Evolutionary conservation across 2,329 filamentous ascomycete genomes (phyloP).

Genomic region (Clonostachys byssicola): DNA sequence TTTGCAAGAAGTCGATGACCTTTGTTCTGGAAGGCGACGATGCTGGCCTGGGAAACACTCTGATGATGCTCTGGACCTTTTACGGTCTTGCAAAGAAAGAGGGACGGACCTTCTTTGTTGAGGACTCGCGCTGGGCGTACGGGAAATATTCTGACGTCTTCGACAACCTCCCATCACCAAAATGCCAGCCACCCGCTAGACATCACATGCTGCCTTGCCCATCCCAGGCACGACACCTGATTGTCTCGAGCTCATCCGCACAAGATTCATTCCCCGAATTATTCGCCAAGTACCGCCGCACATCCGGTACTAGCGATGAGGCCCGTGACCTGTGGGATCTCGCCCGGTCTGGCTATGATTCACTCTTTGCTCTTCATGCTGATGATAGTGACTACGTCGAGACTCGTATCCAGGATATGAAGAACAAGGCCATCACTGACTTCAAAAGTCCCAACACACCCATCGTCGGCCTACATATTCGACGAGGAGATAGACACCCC

Average conservation of each 20-base stretch:
- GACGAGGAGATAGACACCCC: constrained; percentile 75
- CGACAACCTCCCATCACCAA: constrained; percentile 56
- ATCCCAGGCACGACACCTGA: constrained; percentile 67
- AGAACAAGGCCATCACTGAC: constrained; percentile 35
- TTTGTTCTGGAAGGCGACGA: constrained; percentile 71
- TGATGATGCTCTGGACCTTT: constrained; percentile 80
- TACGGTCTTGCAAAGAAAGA: constrained; percentile 77
- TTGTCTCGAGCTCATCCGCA: constrained; percentile 68
- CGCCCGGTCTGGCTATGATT: constrained; percentile 66
- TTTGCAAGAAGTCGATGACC: constrained; percentile 70
- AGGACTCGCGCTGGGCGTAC: constrained; percentile 81
- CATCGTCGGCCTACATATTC: constrained; percentile 70
- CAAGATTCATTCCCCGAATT: constrained; percentile 59
- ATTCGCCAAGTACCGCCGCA: constrained; percentile 22
- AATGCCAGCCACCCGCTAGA: constrained; percentile 67
- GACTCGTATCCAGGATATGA: constrained; percentile 53
- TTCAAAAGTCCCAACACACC: constrained; percentile 28
- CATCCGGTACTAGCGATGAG: constrained; percentile 11
- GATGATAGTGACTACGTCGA: constrained; percentile 64
- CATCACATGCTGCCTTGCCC: constrained; percentile 79
- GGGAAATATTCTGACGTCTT: constrained; percentile 74
- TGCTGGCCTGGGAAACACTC: constrained; percentile 70
- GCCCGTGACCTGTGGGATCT: constrained; percentile 61
- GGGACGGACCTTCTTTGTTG: constrained; percentile 74
- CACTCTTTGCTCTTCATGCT: constrained; percentile 64